Evolutionary conservation across 192 early-diverging fungal genomes (phyloP).

Genomic region (Coemansia asiatica): DNA sequence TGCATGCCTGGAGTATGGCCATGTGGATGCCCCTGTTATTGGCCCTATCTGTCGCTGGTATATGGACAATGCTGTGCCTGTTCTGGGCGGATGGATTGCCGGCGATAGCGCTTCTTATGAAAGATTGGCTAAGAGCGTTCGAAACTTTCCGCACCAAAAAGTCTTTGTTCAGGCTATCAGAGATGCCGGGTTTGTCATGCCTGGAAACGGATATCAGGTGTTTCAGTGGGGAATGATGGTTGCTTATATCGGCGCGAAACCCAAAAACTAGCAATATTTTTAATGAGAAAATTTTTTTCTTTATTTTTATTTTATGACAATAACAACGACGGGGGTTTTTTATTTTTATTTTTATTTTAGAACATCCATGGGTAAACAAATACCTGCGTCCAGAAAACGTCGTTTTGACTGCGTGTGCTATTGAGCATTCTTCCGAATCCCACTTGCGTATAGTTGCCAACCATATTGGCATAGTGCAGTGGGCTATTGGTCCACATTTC

Average conservation of each 20-base stretch:
- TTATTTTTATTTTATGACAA: no score
- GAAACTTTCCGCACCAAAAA: slow-evolving; percentile 82
- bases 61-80: slow-evolving; percentile 85
- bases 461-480: slow-evolving; percentile 27
- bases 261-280: neutral
- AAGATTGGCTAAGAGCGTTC: slow-evolving; percentile 86
- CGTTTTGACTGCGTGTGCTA: neutral
- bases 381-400: slow-evolving; percentile 40
- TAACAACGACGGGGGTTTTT: neutral
- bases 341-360: neutral
- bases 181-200: slow-evolving; percentile 77
- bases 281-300: no score
- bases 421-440: slow-evolving; percentile 17
- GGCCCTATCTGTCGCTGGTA: slow-evolving; percentile 77
- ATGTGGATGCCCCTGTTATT: slow-evolving; percentile 80
- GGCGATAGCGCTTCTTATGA: slow-evolving; percentile 85
- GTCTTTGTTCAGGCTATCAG: slow-evolving; percentile 83
- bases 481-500: slow-evolving; percentile 28
- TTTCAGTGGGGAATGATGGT: slow-evolving; percentile 38
- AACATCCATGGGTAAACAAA: slow-evolving; percentile 15
- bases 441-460: slow-evolving; percentile 19
- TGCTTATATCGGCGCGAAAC: slow-evolving; percentile 26
- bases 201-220: slow-evolving; percentile 78
- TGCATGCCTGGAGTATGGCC: slow-evolving; percentile 87
- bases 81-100: slow-evolving; percentile 73